A percentile compares a stretch with the other conserved stretches of the same genome.
These are phyloP conservation scores for Colletotrichum destructivum DNA, from an alignment of 2,329 filamentous ascomycete species.

Conservation along the genomic window DNA sequence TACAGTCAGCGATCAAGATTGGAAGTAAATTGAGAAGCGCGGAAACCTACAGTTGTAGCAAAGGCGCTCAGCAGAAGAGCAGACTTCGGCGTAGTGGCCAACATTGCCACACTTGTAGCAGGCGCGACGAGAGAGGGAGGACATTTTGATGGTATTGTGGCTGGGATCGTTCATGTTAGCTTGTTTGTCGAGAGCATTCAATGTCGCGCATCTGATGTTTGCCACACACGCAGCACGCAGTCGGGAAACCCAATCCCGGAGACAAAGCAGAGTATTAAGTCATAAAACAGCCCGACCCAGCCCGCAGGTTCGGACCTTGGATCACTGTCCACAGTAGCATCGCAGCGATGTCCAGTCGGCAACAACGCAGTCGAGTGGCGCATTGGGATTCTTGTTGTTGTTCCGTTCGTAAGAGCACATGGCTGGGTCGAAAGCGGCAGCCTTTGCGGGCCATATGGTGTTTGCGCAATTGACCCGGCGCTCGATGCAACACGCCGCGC, in stretches of 20 bases:
- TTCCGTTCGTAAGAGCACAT: not conserved
- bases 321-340: not conserved
- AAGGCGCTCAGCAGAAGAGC: slow-evolving; percentile 96
- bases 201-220: not conserved
- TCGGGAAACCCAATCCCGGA: not conserved
- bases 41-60: slow-evolving; percentile 94
- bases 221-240: not conserved
- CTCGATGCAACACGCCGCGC: not conserved
- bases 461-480: not conserved
- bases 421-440: not conserved
- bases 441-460: not conserved
- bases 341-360: not conserved
- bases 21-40: slow-evolving; percentile 1
- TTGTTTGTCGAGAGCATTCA: slow-evolving; percentile 42
- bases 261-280: not conserved
- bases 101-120: slow-evolving; percentile 90
- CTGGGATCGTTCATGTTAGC: slow-evolving; percentile 37
- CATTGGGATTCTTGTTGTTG: not conserved
- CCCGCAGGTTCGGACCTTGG: not conserved
- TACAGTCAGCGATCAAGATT: slow-evolving; percentile 14
- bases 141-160: slow-evolving; percentile 69
- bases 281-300: not conserved
- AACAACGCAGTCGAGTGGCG: not conserved
- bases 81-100: slow-evolving; percentile 89
- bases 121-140: slow-evolving; percentile 84